These are phyloP conservation scores for Bruguiera gymnorhiza DNA, from an alignment of 345 rosid genomes.

Conservation along the genomic window DNA sequence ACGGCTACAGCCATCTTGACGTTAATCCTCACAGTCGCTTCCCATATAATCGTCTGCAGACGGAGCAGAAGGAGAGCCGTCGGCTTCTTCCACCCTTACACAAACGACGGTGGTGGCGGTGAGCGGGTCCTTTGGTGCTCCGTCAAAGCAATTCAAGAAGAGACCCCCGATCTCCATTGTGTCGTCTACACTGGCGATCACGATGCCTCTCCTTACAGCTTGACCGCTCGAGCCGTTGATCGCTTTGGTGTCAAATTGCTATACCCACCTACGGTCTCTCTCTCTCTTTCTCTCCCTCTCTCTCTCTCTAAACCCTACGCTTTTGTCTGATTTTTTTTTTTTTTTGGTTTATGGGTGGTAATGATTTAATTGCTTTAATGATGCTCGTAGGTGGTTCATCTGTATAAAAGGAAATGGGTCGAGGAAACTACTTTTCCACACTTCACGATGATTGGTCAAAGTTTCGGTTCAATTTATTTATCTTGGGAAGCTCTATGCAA, in stretches of 20 bases:
- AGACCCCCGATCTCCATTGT: slow-evolving; percentile 58
- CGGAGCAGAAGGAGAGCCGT: slow-evolving; percentile 46
- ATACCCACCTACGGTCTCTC: slow-evolving; percentile 59
- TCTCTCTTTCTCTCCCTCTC: not conserved
- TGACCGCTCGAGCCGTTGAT: slow-evolving; percentile 65
- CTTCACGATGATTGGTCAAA: slow-evolving; percentile 95
- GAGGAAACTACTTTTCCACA: slow-evolving; percentile 80
- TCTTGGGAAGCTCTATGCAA: slow-evolving; percentile 85
- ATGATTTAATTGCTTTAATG: not conserved
- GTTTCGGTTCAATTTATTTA: slow-evolving; percentile 84
- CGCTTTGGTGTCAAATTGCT: slow-evolving; percentile 77
- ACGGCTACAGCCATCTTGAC: slow-evolving; percentile 29
- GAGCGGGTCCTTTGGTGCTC: slow-evolving; percentile 98
- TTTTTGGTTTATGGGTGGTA: no score
- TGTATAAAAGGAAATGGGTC: slow-evolving; percentile 71
- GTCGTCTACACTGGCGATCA: slow-evolving; percentile 74
- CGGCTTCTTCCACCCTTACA: slow-evolving; percentile 90
- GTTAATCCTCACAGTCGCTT: slow-evolving; percentile 31
- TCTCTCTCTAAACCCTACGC: no score
- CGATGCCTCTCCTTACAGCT: slow-evolving; percentile 58
- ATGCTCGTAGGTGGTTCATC: slow-evolving; percentile 64
- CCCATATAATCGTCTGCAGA: slow-evolving; percentile 39
- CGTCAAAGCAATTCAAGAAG: slow-evolving; percentile 85
- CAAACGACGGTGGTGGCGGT: slow-evolving; percentile 97
- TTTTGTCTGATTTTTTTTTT: not conserved